Evolutionary conservation across 805 yeast species (phyloP), one percentile per base, ranked within the genome.

Genomic region (Suhomyces kilbournensis): DNA sequence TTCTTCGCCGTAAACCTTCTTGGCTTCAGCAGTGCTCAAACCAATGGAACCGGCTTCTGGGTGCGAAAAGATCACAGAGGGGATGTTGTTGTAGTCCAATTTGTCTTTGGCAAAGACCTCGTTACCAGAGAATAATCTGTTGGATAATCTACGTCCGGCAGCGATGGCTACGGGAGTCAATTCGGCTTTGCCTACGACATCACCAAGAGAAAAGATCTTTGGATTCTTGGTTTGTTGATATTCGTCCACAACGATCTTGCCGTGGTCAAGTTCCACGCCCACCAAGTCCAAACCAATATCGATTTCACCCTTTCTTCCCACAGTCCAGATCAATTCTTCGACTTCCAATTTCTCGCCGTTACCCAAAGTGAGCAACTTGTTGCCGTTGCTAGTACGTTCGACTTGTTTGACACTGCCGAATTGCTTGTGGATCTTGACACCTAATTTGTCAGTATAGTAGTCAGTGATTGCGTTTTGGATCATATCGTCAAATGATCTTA

Each of bases 101-200:
- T 92, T 90, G 68, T 86, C 88, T 46, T 82, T 69, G 56, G 81
- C 82, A 75, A 79, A 90, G 52, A 72, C 68, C 56, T 79, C 83
- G 51, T 92, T 86, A 20, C 97, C 97, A 5, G 76, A 72, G 67
- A 93, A 94, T 54, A 94, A 74, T 68, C 99, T 83, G 76, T 93
- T 92, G 26, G 97, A 83, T 60, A 94, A 80, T 69, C 84, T 89
- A 72, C 99, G 86, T 55, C 99, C 99, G 8, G 99, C 92, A 35
- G 99, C 97, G 74, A 94, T 94, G 38, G 99, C 99, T 44, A 91
- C 97, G 7, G 99, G 99, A 2, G 99, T 94, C 63, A 94, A 81
- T 76, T 94, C 98, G 44, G 89, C 87, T 28, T 88, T 84, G 56
- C 97, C 97, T 44, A 89, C 87, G 54, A 93, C 96, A 69, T 94